phyloP scores from a whole-genome alignment of 345 rosid genomes.

The Atalantia buxifolia region DNA sequence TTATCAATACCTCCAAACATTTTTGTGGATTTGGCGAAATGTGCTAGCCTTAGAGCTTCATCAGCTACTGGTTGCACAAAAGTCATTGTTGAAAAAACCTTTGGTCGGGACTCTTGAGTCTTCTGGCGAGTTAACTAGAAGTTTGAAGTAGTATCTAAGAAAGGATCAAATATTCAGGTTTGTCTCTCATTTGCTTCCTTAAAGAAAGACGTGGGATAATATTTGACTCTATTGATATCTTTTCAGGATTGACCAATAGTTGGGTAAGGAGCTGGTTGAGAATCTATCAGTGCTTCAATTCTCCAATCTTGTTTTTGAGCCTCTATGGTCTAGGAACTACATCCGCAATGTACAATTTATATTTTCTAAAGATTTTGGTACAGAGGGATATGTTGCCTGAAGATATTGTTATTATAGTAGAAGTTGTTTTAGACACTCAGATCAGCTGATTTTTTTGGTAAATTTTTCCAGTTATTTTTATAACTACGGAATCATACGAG shows the following conservation, averaged over 20 bases:
- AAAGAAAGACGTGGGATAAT: background rate
- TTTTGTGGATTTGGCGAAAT: slow-evolving; percentile 75
- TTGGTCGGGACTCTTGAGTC: slow-evolving; percentile 87
- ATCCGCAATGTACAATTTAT: too few species aligned
- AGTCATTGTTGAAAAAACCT: slow-evolving; percentile 90
- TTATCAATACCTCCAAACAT: slow-evolving; percentile 84
- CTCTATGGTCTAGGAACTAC: too few species aligned
- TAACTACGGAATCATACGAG: too few species aligned
- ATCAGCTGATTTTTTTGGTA: too few species aligned
- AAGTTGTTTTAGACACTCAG: too few species aligned
- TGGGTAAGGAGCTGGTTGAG: slow-evolving; percentile 97
- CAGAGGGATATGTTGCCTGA: too few species aligned
- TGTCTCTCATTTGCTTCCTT: background rate
- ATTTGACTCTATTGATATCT: too few species aligned
- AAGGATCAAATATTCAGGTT: slow-evolving; percentile 95
- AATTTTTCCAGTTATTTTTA: too few species aligned
- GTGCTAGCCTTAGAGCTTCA: slow-evolving; percentile 75
- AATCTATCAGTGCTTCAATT: slow-evolving; percentile 77
- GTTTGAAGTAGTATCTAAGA: slow-evolving; percentile 64
- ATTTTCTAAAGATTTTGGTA: too few species aligned
- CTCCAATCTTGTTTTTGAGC: too few species aligned
- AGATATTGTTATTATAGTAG: too few species aligned
- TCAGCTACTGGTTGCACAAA: slow-evolving; percentile 80
- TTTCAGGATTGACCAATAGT: too few species aligned
- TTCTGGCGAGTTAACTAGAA: slow-evolving; percentile 73